These are phyloP conservation scores for Neopestalotiopsis rosae DNA, from an alignment of 2,329 filamentous ascomycete genomes.

Conservation along the genomic window DNA sequence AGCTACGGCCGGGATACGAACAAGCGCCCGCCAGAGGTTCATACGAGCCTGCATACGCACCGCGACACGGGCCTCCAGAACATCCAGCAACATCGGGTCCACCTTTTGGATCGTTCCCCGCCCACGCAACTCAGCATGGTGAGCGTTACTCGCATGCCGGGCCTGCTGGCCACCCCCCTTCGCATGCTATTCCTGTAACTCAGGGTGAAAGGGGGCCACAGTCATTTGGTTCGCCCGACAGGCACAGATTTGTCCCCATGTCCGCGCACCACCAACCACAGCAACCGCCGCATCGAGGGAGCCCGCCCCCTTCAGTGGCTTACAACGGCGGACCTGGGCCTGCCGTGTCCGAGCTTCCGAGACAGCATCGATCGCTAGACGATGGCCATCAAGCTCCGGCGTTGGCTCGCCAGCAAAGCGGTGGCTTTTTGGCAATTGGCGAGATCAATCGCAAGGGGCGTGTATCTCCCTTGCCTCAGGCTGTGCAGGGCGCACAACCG, in stretches of 20 bases:
- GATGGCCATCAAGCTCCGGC: slow-evolving; percentile 54
- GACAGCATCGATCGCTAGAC: slow-evolving; percentile 46
- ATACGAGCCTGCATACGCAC: slow-evolving; percentile 48
- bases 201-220: slow-evolving; percentile 34
- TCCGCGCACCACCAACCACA: slow-evolving; percentile 39
- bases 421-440: slow-evolving; percentile 76
- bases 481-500: slow-evolving; percentile 88
- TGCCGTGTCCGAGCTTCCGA: slow-evolving; percentile 48
- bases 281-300: slow-evolving; percentile 43
- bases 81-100: slow-evolving; percentile 51
- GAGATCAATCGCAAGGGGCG: slow-evolving; percentile 82
- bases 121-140: slow-evolving; percentile 41
- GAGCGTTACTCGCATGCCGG: slow-evolving; percentile 46
- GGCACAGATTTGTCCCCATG: slow-evolving; percentile 48
- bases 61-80: slow-evolving; percentile 45
- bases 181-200: slow-evolving; percentile 34
- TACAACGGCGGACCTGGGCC: slow-evolving; percentile 51
- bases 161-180: slow-evolving; percentile 38
- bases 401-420: slow-evolving; percentile 61
- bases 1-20: slow-evolving; percentile 45
- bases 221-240: slow-evolving; percentile 57
- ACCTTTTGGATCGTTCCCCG: slow-evolving; percentile 42
- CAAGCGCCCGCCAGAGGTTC: slow-evolving; percentile 41
- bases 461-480: slow-evolving; percentile 87
- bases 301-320: slow-evolving; percentile 55